Percentiles rank a stretch among this genome's conserved stretches.
These are phyloP conservation scores for Inosperma sp. DNA, from an alignment of 768 basidiomycete genomes.

Conservation along the genomic window DNA sequence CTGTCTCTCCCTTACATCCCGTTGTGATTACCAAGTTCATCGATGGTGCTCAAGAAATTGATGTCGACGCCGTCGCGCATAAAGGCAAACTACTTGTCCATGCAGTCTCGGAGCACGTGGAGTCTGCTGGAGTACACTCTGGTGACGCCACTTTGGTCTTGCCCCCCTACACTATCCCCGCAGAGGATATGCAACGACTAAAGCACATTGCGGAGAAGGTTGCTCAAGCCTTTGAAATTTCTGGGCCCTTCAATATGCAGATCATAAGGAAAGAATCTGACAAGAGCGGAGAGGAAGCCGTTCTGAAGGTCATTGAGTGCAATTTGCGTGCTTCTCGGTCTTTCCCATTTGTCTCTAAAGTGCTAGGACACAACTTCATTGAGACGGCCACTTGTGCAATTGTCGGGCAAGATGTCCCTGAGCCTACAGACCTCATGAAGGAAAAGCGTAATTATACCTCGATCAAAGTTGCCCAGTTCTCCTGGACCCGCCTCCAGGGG, in stretches of 20 bases:
- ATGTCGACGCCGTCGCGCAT: constrained; percentile 95
- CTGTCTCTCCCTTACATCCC: constrained; percentile 94
- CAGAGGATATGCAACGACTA: constrained; percentile 76
- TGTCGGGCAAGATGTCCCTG: constrained; percentile 79
- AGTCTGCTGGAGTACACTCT: constrained; percentile 98
- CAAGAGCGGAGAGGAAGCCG: constrained; percentile 46
- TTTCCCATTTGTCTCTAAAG: constrained; percentile 99
- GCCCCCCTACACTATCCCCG: constrained; percentile 80
- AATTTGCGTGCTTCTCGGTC: constrained; percentile 96
- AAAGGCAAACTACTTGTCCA: constrained; percentile 89
- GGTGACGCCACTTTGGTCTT: constrained; percentile 97
- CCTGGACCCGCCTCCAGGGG: constrained; percentile 93
- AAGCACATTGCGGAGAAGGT: constrained; percentile 96
- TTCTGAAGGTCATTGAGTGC: constrained; percentile 97
- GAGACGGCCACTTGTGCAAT: constrained; percentile 90
- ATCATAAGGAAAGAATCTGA: constrained; percentile 79
- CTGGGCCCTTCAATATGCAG: constrained; percentile 99
- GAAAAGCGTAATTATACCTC: constrained; percentile 85
- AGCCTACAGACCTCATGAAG: constrained; percentile 88
- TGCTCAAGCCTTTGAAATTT: constrained; percentile 90
- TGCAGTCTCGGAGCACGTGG: constrained; percentile 96
- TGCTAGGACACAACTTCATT: constrained; percentile 95
- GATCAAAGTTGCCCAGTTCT: constrained; percentile 98
- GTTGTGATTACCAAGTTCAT: constrained; percentile 99
- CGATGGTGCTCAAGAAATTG: constrained; percentile 95